Evolutionary conservation across 2,329 filamentous ascomycete species (phyloP).

Genomic region (Trematosphaeria pertusa): DNA sequence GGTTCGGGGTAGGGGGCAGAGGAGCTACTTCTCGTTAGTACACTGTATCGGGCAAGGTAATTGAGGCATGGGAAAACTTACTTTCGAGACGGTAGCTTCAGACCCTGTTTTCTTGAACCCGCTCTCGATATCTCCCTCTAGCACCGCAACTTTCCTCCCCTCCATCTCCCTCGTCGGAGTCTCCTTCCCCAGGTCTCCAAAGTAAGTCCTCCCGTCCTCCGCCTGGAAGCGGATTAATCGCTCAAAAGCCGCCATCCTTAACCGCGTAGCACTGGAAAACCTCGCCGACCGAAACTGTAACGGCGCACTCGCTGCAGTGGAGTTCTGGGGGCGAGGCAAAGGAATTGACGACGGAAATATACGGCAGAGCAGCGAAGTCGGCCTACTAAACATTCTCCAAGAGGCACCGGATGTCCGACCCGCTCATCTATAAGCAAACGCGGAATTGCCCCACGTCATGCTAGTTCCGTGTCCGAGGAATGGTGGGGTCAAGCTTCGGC

Average conservation of each 20-base stretch:
- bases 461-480: background rate
- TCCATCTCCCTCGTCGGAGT: slow-evolving; percentile 37
- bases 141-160: slow-evolving; percentile 37
- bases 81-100: slow-evolving; percentile 36
- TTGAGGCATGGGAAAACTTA: slow-evolving; percentile 2
- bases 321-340: background rate
- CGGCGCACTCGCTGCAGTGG: background rate
- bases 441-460: slow-evolving; percentile 1
- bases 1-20: slow-evolving; percentile 36
- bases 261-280: background rate
- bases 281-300: background rate
- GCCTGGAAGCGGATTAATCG: slow-evolving; percentile 43
- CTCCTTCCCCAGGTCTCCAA: slow-evolving; percentile 41
- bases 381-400: background rate
- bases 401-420: background rate
- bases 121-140: slow-evolving; percentile 35
- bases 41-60: background rate
- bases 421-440: background rate
- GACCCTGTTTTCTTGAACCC: slow-evolving; percentile 39
- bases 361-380: background rate
- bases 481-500: slow-evolving; percentile 1
- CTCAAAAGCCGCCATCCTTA: slow-evolving; percentile 35
- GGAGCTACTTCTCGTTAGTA: slow-evolving; percentile 20
- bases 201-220: slow-evolving; percentile 36
- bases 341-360: background rate